phyloP scores from a whole-genome alignment of 2,329 filamentous ascomycete species.

The Pestalotiopsis sp. region DNA sequence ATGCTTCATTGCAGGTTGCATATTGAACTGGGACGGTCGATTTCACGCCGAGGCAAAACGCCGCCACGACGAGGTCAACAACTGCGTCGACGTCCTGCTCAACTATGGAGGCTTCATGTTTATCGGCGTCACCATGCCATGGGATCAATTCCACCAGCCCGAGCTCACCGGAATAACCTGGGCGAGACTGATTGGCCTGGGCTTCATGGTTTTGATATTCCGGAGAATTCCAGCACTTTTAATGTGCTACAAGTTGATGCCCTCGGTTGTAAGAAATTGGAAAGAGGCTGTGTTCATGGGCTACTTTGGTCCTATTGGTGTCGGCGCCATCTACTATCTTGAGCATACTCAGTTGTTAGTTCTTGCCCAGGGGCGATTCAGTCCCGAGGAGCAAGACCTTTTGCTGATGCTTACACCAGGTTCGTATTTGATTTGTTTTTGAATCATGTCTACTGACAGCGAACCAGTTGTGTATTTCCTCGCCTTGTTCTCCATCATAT shows the following conservation, averaged over 20 bases:
- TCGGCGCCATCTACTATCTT: constrained; percentile 77
- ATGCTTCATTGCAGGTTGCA: constrained; percentile 62
- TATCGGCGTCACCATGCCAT: constrained; percentile 58
- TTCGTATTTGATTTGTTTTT: background rate
- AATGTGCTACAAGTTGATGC: constrained; percentile 22
- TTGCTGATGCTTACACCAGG: constrained; percentile 12
- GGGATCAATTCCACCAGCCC: constrained; percentile 56
- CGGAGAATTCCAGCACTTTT: constrained; percentile 61
- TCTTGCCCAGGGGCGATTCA: constrained; percentile 35
- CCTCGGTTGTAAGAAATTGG: constrained; percentile 48
- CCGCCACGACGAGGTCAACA: constrained; percentile 64
- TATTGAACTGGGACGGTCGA: constrained; percentile 65
- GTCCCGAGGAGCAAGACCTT: constrained; percentile 34
- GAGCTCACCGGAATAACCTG: constrained; percentile 55
- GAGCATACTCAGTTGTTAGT: constrained; percentile 48
- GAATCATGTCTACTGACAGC: background rate
- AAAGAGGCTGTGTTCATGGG: constrained; percentile 65
- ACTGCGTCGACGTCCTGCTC: constrained; percentile 58
- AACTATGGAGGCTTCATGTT: constrained; percentile 66
- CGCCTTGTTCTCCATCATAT: constrained; percentile 44
- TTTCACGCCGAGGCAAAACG: constrained; percentile 58
- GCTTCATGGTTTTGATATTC: constrained; percentile 55
- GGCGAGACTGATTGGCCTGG: constrained; percentile 52
- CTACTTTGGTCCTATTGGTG: constrained; percentile 77
- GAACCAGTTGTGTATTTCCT: constrained; percentile 42